Base-by-base conservation (phyloP, 441 rosid species). In the Populus hybrid region DNA sequence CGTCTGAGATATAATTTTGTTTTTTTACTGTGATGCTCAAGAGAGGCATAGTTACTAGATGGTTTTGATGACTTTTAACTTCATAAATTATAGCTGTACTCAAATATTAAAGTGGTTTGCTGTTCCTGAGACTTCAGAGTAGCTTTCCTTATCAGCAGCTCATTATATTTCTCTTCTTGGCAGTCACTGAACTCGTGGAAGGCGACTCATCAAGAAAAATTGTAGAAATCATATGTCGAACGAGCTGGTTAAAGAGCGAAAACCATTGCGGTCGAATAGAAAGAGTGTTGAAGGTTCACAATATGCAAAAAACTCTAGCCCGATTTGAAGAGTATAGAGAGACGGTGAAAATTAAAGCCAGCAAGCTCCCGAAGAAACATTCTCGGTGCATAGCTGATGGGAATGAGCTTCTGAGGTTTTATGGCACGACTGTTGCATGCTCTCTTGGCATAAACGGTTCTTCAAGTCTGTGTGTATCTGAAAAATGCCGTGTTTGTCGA, bases 171-270 rank as follows among this genome's bases (percentile, higher is more conserved):
- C 46, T 80, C 12, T 14, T 32, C 46, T 69, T 46, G 72, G 68
- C 92, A 95, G 99, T 95, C 42, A 91, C 99, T 35, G 99, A 95
- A 78, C 96, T 95, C 1, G 90, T 91, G 72, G 99, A 95, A 85
- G 99, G 99, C 0, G 99, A 95, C 75, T 95, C 99, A 10, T 95
- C 99, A 1, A 92, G 99, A 78, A 93, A 95, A 80, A 95, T 95
- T 21, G 99, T 95, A 35, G 99, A 95, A 80, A 95, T 95, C 72
- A 95, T 95, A 69, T 95, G 99, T 82, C 82, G 93, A 74, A 92
- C 99, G 38, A 92, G 97, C 82, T 92, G 94, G 99, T 81, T 91
- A 36, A 93, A 92, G 80, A 88, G 96, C 18, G 99, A 95, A 81
- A 92, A 87, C 73, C 92, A 89, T 74, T 91, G 94, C 23, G 93